Conservation (phyloP, 805 yeast genomes). For the Saccharomyces paradoxus region DNA sequence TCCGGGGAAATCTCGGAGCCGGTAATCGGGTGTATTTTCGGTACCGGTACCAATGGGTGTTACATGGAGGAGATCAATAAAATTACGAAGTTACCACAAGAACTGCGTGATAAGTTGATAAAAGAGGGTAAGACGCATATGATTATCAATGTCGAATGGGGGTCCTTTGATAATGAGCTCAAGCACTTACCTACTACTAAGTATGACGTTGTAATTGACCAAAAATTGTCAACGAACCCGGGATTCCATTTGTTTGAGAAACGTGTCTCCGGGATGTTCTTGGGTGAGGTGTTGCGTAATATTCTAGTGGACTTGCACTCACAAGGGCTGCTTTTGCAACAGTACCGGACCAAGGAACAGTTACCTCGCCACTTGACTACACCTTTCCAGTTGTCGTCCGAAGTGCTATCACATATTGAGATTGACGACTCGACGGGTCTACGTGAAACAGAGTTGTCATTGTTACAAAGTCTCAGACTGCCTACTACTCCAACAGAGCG, state of each 20-base stretch:
- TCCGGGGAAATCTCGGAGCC: slow-evolving; percentile 61
- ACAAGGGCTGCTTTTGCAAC: slow-evolving; percentile 49
- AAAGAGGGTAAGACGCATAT: slow-evolving; percentile 50
- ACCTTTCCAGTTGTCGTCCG: slow-evolving; percentile 74
- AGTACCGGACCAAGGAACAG: slow-evolving; percentile 35
- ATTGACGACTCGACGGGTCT: slow-evolving; percentile 73
- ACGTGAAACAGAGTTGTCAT: slow-evolving; percentile 57
- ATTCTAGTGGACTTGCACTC: slow-evolving; percentile 59
- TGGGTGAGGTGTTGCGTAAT: slow-evolving; percentile 82
- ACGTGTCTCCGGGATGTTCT: slow-evolving; percentile 83
- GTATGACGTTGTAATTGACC: slow-evolving; percentile 66
- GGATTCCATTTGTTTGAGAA: slow-evolving; percentile 91
- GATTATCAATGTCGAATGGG: slow-evolving; percentile 97
- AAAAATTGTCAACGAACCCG: slow-evolving; percentile 60
- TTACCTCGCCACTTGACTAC: slow-evolving; percentile 55
- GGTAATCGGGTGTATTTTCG: slow-evolving; percentile 82
- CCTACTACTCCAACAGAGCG: slow-evolving; percentile 70
- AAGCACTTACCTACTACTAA: slow-evolving; percentile 68
- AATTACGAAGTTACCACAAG: slow-evolving; percentile 60
- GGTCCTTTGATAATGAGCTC: slow-evolving; percentile 85
- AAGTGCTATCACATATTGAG: slow-evolving; percentile 75
- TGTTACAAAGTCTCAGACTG: slow-evolving; percentile 57
- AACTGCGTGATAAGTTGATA: slow-evolving; percentile 31
- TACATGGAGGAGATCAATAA: slow-evolving; percentile 70
- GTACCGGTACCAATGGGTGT: slow-evolving; percentile 97